Base-by-base conservation (phyloP, 345 rosid species). In the Corchorus capsularis region DNA sequence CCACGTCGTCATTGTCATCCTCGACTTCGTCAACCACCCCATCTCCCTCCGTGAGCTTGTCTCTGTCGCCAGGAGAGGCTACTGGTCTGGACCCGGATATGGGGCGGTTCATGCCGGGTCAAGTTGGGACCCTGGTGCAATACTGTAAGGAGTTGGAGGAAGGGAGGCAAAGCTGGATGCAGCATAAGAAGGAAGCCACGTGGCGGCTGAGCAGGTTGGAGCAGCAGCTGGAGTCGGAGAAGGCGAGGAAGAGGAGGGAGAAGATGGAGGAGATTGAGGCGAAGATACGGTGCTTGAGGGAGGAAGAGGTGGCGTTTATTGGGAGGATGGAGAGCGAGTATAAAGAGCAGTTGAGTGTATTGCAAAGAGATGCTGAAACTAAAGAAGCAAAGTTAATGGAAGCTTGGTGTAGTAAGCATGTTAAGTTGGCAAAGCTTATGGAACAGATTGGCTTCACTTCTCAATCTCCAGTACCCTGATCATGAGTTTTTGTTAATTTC, bases 151-250 rank as follows among this genome's bases (percentile, higher is more conserved):
- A 79, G 70, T 19, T 79, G 53, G 81, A 79, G 61, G 82, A 79
- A n/a, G 71, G 66, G 8, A 75, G 71, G 20, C 82, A 74, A n/a
- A 79, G 59, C 78, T 79, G 82, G 82, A 41, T 79, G 65, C 82
- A 79, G 19, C 82, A 74, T 14, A 79, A 74, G 77, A 79, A 74
- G 78, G 82, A 80, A 63, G 79, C 82, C 3, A 75, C 79, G 4
- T 80, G 82, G 82, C 70, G 82, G 62, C 68, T 80, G 67, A 80
- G 76, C 50, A 55, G 82, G 54, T 19, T 80, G 76, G 82, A 80
- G 68, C 79, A 75, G 54, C 82, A 80, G 16, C 72, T 80, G 61
- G 79, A 80, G 62, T 63, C 82, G 0, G 79, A 75, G 60, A 80
- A 80, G 32, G 73, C 73, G 0, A 75, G 82, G n/a, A 75, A 71